Percentiles rank a stretch among this genome's conserved stretches.
These are phyloP conservation scores for Malus hybrid DNA, from an alignment of 331 rosid species.

Conservation along the genomic window DNA sequence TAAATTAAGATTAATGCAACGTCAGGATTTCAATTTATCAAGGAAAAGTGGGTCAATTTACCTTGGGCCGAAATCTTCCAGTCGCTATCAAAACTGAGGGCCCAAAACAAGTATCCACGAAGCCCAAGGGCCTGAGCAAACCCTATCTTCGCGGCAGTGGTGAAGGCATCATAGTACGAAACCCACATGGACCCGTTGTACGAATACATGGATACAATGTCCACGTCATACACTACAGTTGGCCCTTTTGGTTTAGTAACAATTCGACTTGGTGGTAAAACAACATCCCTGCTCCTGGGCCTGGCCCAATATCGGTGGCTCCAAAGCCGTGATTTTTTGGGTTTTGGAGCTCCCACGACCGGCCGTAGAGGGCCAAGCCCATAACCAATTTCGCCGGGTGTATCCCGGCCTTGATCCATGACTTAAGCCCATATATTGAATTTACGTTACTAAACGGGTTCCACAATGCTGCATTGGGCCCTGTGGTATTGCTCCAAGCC, in stretches of 20 bases:
- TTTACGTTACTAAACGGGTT: constrained; percentile 39
- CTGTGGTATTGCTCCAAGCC: constrained; percentile 49
- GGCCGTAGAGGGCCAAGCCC: constrained; percentile 63
- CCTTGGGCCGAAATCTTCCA: constrained; percentile 57
- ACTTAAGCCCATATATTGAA: constrained; percentile 39
- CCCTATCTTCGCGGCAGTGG: constrained; percentile 34
- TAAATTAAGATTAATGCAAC: neutral
- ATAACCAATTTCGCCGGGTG: constrained; percentile 28
- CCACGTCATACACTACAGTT: constrained; percentile 37
- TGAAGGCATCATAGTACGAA: constrained; percentile 37
- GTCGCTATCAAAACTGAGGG: constrained; percentile 39
- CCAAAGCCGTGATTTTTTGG: constrained; percentile 34
- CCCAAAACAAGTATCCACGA: constrained; percentile 88
- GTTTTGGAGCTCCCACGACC: constrained; percentile 48
- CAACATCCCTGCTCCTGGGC: constrained; percentile 45
- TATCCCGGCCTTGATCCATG: constrained; percentile 54
- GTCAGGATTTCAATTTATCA: neutral
- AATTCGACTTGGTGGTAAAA: constrained; percentile 26
- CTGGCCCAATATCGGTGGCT: constrained; percentile 33
- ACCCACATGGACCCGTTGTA: constrained; percentile 39
- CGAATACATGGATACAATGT: constrained; percentile 47
- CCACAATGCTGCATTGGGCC: constrained; percentile 41
- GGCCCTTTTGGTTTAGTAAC: constrained; percentile 11
- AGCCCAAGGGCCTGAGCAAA: constrained; percentile 62
- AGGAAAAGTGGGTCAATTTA: constrained; percentile 1